phyloP scores from a whole-genome alignment of 2,329 filamentous ascomycete genomes.

The Orbilia blumenaviensis region DNA sequence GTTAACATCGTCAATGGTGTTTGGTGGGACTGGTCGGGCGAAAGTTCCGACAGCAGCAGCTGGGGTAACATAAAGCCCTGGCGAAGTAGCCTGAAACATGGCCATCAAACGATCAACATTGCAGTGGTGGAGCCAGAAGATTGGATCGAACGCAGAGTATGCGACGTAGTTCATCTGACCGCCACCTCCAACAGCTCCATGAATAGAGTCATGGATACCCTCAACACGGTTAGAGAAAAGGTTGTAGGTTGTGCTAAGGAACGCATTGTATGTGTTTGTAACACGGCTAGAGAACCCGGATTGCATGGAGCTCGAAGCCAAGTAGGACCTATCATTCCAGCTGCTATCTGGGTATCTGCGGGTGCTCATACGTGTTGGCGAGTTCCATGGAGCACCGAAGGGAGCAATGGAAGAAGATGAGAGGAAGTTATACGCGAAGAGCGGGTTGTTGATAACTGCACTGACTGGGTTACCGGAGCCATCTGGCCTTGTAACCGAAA shows the following conservation, averaged over 20 bases:
- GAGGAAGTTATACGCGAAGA: constrained; percentile 52
- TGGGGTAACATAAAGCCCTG: constrained; percentile 54
- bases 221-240: constrained; percentile 60
- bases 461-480: constrained; percentile 35
- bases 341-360: constrained; percentile 22
- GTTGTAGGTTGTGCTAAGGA: constrained; percentile 50
- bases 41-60: constrained; percentile 48
- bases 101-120: constrained; percentile 58
- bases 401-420: constrained; percentile 34
- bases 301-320: constrained; percentile 34
- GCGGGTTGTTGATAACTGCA: constrained; percentile 32
- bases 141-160: constrained; percentile 63
- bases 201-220: constrained; percentile 64
- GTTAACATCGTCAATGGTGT: constrained; percentile 35
- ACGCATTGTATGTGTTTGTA: constrained; percentile 35
- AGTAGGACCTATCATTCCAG: constrained; percentile 33
- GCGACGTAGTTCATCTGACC: constrained; percentile 63
- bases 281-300: constrained; percentile 28
- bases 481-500: constrained; percentile 46
- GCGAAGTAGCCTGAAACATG: constrained; percentile 58
- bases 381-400: constrained; percentile 21
- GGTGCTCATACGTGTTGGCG: constrained; percentile 6
- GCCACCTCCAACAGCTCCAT: constrained; percentile 67
- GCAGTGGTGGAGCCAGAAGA: constrained; percentile 57
- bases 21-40: constrained; percentile 33